These are phyloP conservation scores for Musa beccarii DNA, from an alignment of 176 grass and related monocot species.

Conservation along the genomic window DNA sequence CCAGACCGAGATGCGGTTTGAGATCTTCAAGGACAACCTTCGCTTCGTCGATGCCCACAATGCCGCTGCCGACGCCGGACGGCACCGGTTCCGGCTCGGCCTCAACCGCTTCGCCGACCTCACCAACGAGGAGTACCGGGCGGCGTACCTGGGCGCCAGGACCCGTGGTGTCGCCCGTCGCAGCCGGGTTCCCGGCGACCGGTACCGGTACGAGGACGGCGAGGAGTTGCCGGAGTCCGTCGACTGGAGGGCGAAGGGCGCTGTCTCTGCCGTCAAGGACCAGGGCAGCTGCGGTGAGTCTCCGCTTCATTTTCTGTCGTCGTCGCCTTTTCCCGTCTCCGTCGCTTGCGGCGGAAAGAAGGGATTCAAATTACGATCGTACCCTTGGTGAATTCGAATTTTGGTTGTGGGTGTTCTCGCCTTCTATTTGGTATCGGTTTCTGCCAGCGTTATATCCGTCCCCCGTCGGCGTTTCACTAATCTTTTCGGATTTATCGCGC, in stretches of 20 bases:
- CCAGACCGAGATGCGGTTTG: constrained; percentile 50
- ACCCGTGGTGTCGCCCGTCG: background rate
- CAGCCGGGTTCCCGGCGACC: background rate
- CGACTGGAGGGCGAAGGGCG: constrained; percentile 11
- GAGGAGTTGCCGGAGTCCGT: constrained; percentile 5
- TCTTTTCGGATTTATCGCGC: background rate
- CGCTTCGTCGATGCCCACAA: constrained; percentile 79
- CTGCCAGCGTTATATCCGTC: background rate
- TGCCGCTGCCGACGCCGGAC: constrained; percentile 17
- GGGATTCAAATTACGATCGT: background rate
- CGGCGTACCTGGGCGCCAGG: constrained; percentile 7
- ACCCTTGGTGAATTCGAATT: background rate
- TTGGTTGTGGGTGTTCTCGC: background rate
- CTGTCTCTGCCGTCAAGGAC: constrained; percentile 11
- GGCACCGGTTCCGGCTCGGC: constrained; percentile 11
- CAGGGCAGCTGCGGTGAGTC: constrained; percentile 12
- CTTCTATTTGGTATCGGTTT: background rate
- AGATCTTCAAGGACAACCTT: constrained; percentile 74
- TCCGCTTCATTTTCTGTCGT: too few relatives aligned
- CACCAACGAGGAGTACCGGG: constrained; percentile 23
- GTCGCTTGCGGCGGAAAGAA: background rate
- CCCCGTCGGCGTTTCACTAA: background rate
- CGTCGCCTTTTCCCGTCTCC: background rate
- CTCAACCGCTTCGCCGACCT: constrained; percentile 20
- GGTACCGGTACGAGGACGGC: constrained; percentile 6